Evolutionary conservation across 306 rosid genomes (phyloP).

Genomic region (Corylus heterophylla): DNA sequence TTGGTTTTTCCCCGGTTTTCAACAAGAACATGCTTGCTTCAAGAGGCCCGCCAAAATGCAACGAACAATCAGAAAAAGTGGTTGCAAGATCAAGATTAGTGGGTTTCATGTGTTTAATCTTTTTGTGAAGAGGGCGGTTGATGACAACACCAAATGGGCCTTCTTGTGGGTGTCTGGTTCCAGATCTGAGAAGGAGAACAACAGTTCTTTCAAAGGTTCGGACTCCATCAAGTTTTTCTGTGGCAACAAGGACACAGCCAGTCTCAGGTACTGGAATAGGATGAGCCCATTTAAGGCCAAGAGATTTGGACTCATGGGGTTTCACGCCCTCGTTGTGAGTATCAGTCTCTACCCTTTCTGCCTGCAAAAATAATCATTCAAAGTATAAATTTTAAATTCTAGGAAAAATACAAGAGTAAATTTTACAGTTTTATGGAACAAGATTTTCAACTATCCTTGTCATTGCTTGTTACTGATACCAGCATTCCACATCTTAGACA

Average conservation of each 20-base stretch:
- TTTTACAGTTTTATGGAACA: constrained; percentile 17
- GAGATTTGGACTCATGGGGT: constrained; percentile 49
- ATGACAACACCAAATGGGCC: constrained; percentile 93
- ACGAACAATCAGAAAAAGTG: constrained; percentile 82
- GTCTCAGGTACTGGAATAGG: constrained; percentile 92
- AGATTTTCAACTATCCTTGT: constrained; percentile 1
- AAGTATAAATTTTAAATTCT: constrained; percentile 8
- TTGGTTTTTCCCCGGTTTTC: constrained; percentile 60
- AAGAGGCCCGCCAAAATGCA: constrained; percentile 94
- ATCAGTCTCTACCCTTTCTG: constrained; percentile 56
- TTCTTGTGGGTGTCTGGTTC: constrained; percentile 83
- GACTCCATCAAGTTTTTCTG: constrained; percentile 92
- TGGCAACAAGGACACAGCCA: constrained; percentile 94
- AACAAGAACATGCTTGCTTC: constrained; percentile 94
- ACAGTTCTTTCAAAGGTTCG: constrained; percentile 92
- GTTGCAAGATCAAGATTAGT: constrained; percentile 79
- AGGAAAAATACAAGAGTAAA: not conserved
- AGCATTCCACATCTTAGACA: constrained; percentile 14
- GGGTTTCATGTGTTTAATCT: constrained; percentile 85
- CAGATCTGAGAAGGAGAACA: constrained; percentile 89
- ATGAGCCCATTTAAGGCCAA: constrained; percentile 88
- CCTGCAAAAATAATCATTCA: constrained; percentile 50
- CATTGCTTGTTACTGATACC: constrained; percentile 9
- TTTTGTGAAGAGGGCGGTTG: constrained; percentile 89
- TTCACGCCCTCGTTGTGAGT: constrained; percentile 44